Evolutionary conservation across 2,329 filamentous ascomycete genomes (phyloP).

Genomic region (Fusarium transvaalense): DNA sequence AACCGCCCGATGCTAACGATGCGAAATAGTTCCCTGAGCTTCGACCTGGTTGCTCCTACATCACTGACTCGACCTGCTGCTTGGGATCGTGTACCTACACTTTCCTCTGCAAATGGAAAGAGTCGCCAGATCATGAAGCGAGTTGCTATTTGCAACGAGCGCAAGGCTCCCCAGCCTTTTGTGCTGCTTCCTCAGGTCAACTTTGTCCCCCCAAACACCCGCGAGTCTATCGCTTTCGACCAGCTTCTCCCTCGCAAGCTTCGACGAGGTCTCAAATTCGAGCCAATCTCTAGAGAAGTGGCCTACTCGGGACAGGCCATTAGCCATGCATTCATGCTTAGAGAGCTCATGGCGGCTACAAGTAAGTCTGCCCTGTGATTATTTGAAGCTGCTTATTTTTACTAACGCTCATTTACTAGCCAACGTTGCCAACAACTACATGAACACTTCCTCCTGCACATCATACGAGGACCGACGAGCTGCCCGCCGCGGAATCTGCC

Average conservation of each 20-base stretch:
- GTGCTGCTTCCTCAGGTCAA: neutral
- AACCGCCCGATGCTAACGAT: slow-evolving; percentile 22
- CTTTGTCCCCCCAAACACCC: neutral
- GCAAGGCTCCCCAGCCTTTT: neutral
- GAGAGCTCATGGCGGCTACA: slow-evolving; percentile 47
- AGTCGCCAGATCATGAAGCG: slow-evolving; percentile 53
- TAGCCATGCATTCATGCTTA: slow-evolving; percentile 20
- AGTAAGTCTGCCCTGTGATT: slow-evolving; percentile 38
- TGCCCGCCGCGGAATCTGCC: slow-evolving; percentile 16
- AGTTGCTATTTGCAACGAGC: slow-evolving; percentile 36
- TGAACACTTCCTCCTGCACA: slow-evolving; percentile 29
- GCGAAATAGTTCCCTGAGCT: slow-evolving; percentile 43
- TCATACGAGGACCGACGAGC: slow-evolving; percentile 24
- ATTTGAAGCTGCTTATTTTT: neutral
- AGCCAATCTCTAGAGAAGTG: neutral
- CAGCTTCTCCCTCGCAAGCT: slow-evolving; percentile 26
- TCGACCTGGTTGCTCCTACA: slow-evolving; percentile 35
- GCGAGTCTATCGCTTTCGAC: slow-evolving; percentile 21
- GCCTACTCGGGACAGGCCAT: slow-evolving; percentile 7
- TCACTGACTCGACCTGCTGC: slow-evolving; percentile 46
- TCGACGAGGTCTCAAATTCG: slow-evolving; percentile 9
- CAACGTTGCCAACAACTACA: slow-evolving; percentile 44
- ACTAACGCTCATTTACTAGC: slow-evolving; percentile 44
- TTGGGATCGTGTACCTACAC: slow-evolving; percentile 51
- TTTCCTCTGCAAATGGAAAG: slow-evolving; percentile 42